Evolutionary conservation across 208 protist species (phyloP), one percentile per base, ranked within the genome.

Genomic region (Leptomonas pyrrhocoris): DNA sequence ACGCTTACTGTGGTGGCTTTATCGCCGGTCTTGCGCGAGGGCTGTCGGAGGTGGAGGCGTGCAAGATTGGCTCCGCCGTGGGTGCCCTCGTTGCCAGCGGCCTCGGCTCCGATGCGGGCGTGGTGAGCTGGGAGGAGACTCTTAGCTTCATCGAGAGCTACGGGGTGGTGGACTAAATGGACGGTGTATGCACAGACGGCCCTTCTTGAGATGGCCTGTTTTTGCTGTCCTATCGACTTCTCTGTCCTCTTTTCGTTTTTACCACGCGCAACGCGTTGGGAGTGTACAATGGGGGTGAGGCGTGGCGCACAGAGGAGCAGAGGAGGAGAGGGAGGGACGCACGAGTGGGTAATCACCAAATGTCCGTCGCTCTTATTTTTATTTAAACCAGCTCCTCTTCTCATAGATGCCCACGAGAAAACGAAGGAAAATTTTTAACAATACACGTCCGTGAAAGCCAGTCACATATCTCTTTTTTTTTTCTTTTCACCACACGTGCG

Each of bases 1-100:
- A 79, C 49, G 62, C 60, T 42, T 74, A 69, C 66, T 68, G 51
- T 49, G 59, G 59, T 30, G 68, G 67, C 48, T 48, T 79, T 36
- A 70, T 74, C 34, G 60, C 38, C 2, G 74, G 62, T 28, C 57
- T 79, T 23, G 56, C 42, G 40, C 43, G 58, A 11, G 67, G 61
- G 1, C 45, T 73, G 48, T 68, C 59, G n/a, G 67, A 67, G 42
- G 50, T 69, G 42, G 54, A 57, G 46, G 58, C 56, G 8, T 66
- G 60, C 48, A 59, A 55, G 21, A 74, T 73, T 8, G 67, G 58
- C 15, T 74, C 64, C 19, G 68, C 51, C 13, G 62, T 74, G 16
- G 67, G 61, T 23, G 62, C 57, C 27, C 67, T 67, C 48, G 66
- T 74, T 48, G 48, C 62, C 31, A 74, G 51, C 48, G 79, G 69